A percentile compares a stretch with the other conserved stretches of the same genome.
phyloP scores from a whole-genome alignment of 2,329 filamentous ascomycete genomes.

The Teratosphaeria pseudoeucalypti region DNA sequence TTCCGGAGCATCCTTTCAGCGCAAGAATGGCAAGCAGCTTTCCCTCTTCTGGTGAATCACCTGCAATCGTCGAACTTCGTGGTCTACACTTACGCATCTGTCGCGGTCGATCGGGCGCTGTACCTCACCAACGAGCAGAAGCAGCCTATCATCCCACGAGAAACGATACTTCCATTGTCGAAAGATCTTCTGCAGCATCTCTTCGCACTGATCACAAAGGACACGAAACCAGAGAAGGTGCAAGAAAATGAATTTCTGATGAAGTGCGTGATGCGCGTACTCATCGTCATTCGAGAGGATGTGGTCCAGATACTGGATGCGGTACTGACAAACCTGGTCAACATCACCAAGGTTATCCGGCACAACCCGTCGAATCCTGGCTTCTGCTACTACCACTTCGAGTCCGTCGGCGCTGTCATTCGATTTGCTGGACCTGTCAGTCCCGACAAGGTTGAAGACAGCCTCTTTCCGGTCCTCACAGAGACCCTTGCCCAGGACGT shows the following conservation, averaged over 20 bases:
- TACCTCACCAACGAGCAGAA: slow-evolving; percentile 69
- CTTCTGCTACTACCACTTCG: slow-evolving; percentile 98
- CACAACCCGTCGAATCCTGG: slow-evolving; percentile 93
- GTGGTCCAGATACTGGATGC: slow-evolving; percentile 63
- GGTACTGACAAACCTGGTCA: slow-evolving; percentile 73
- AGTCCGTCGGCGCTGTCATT: slow-evolving; percentile 82
- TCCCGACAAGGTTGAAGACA: slow-evolving; percentile 64
- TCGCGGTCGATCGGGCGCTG: slow-evolving; percentile 87
- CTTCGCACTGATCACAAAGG: slow-evolving; percentile 81
- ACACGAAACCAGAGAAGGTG: slow-evolving; percentile 76
- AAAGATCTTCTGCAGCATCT: slow-evolving; percentile 82
- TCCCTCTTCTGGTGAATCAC: slow-evolving; percentile 84
- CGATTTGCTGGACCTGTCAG: slow-evolving; percentile 60
- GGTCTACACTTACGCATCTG: slow-evolving; percentile 93
- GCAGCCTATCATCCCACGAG: slow-evolving; percentile 67
- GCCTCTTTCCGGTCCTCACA: slow-evolving; percentile 75
- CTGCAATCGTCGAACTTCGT: slow-evolving; percentile 86
- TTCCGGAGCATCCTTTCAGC: slow-evolving; percentile 92
- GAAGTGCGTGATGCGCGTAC: slow-evolving; percentile 94
- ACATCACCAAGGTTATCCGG: slow-evolving; percentile 84
- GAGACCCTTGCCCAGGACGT: slow-evolving; percentile 71
- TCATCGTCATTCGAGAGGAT: slow-evolving; percentile 85
- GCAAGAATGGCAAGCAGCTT: slow-evolving; percentile 81
- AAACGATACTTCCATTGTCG: slow-evolving; percentile 68
- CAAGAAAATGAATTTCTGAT: slow-evolving; percentile 99